phyloP scores from a whole-genome alignment of 148 eudicot genomes.

The Rhododendron simsii region DNA sequence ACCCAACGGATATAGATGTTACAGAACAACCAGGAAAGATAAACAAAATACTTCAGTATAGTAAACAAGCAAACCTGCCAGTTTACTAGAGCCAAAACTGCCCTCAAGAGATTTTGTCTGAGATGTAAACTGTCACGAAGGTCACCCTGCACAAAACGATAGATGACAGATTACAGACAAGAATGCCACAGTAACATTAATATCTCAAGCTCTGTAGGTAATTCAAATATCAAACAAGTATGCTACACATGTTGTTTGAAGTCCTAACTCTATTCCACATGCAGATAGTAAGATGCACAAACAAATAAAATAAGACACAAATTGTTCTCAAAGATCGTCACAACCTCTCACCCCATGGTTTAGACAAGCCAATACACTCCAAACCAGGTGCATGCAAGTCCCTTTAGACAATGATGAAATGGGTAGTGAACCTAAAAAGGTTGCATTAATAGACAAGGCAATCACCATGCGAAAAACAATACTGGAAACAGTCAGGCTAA shows the following conservation, averaged over 20 bases:
- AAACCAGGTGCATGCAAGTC: slow-evolving; percentile 1
- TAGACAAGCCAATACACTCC: not conserved
- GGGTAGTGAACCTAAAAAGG: not conserved
- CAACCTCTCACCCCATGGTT: not conserved
- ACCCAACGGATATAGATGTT: not conserved
- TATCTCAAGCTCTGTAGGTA: not conserved
- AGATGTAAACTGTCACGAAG: slow-evolving; percentile 64
- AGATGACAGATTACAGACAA: not conserved
- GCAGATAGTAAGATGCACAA: not conserved
- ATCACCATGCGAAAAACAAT: not conserved
- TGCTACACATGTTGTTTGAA: not conserved
- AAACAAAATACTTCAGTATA: not conserved
- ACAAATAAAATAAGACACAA: not conserved
- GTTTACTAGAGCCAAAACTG: slow-evolving; percentile 50
- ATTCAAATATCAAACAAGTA: not conserved
- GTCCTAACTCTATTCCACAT: not conserved
- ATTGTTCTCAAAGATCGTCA: not conserved
- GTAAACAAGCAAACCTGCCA: slow-evolving; percentile 54
- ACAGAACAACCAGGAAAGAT: not conserved
- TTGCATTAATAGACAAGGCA: not conserved
- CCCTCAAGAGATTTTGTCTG: slow-evolving; percentile 65
- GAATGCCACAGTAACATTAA: not conserved
- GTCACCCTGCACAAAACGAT: slow-evolving; percentile 59
- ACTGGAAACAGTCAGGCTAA: not conserved
- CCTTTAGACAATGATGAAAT: not conserved